These are phyloP conservation scores for Starmerella bombicola DNA, from an alignment of 805 yeast species.

Conservation along the genomic window DNA sequence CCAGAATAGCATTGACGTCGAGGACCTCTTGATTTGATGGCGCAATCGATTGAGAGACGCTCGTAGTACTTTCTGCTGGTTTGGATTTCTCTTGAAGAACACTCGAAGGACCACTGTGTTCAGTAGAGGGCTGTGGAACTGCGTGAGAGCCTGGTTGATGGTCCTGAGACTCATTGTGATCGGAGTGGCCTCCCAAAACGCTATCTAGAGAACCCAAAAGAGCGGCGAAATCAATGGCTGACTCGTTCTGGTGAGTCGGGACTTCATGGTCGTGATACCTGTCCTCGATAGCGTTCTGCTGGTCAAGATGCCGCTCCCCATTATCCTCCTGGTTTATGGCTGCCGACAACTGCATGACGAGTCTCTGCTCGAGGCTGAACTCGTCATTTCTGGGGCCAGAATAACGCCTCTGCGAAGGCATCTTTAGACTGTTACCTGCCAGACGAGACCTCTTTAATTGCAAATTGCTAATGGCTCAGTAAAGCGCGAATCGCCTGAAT, in stretches of 20 bases:
- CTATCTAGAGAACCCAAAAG: constrained; percentile 4
- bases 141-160: no score
- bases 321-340: constrained; percentile 19
- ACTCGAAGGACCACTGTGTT: no score
- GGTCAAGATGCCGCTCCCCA: background rate
- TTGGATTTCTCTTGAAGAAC: no score
- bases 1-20: no score
- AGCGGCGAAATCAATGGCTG: background rate
- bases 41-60: no score
- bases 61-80: no score
- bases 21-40: no score
- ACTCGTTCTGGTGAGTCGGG: background rate
- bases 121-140: no score
- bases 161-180: background rate
- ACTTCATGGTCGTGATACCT: no score
- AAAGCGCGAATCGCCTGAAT: no score
- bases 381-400: constrained; percentile 6
- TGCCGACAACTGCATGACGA: constrained; percentile 19
- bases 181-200: background rate
- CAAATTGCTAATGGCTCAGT: background rate
- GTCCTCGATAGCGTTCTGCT: no score
- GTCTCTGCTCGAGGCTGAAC: constrained; percentile 19
- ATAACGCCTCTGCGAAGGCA: constrained; percentile 4
- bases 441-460: background rate
- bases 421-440: no score